Percentiles rank a stretch among this genome's conserved stretches.
Evolutionary conservation across 495 filamentous ascomycete genomes (phyloP).

Genomic region (Jackrogersella minutella): DNA sequence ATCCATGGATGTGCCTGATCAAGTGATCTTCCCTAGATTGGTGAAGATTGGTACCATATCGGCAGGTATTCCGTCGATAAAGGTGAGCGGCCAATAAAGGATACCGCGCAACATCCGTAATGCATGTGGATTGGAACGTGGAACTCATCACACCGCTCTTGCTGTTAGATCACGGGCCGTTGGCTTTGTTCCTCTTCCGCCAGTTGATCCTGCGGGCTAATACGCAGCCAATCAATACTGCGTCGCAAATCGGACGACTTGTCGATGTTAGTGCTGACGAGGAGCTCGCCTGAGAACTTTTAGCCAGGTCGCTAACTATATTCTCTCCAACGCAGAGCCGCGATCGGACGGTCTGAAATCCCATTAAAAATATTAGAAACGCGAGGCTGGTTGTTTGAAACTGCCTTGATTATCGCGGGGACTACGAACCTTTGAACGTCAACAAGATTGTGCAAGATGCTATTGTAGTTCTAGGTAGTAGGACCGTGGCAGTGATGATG

Average conservation of each 20-base stretch:
- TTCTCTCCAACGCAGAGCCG: conserved; percentile 8
- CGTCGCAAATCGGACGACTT: conserved; percentile 12
- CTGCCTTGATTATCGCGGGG: neutral
- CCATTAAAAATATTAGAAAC: conserved; percentile 13
- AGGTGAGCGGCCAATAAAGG: conserved; percentile 28
- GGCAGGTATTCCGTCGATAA: neutral
- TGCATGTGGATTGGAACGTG: conserved; percentile 14
- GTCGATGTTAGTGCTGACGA: conserved; percentile 34
- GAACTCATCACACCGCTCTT: conserved; percentile 33
- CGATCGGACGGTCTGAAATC: conserved; percentile 5
- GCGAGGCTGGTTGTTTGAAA: conserved; percentile 11
- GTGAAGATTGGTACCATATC: conserved; percentile 16
- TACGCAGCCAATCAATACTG: conserved; percentile 12
- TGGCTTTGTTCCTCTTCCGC: conserved; percentile 9
- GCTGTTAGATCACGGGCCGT: conserved; percentile 18
- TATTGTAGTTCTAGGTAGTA: neutral
- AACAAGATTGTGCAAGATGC: neutral
- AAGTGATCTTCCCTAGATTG: conserved; percentile 29
- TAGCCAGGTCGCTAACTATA: conserved; percentile 3
- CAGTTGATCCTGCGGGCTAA: conserved; percentile 16
- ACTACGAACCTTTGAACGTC: neutral
- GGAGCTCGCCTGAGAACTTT: conserved; percentile 3
- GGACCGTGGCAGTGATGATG: neutral
- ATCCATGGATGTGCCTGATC: conserved; percentile 20
- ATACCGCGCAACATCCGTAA: neutral